Evolutionary conservation across 2,329 filamentous ascomycete genomes (phyloP).

Genomic region (Truncatella angustata): DNA sequence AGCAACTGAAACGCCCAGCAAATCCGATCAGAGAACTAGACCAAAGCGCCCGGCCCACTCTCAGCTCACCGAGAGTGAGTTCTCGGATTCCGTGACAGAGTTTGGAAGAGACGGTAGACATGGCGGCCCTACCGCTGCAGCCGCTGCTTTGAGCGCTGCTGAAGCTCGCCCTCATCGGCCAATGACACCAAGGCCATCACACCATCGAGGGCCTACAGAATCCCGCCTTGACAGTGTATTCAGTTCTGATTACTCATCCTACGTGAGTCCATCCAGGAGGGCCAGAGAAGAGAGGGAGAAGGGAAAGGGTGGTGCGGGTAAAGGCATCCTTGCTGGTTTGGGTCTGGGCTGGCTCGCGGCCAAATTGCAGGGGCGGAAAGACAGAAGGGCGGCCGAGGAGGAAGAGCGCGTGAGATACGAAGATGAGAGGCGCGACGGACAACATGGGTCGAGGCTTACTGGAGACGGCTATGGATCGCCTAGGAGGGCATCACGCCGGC

Average conservation of each 20-base stretch:
- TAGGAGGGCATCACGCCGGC: conserved; percentile 35
- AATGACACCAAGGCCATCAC: conserved; percentile 46
- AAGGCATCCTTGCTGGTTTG: conserved; percentile 58
- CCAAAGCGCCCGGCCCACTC: conserved; percentile 24
- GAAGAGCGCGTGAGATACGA: conserved; percentile 46
- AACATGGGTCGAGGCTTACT: conserved; percentile 63
- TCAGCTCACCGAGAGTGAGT: conserved; percentile 37
- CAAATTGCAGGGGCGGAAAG: conserved; percentile 58
- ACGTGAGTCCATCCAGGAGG: conserved; percentile 61
- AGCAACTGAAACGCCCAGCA: conserved; percentile 58
- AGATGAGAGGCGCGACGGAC: conserved; percentile 55
- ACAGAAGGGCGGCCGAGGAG: conserved; percentile 50
- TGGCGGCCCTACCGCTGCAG: conserved; percentile 39
- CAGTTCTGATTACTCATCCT: conserved; percentile 59
- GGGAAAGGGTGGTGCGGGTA: conserved; percentile 47
- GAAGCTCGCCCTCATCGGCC: conserved; percentile 39
- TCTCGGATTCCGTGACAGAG: conserved; percentile 49
- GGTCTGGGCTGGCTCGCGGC: conserved; percentile 69
- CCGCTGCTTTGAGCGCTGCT: conserved; percentile 46
- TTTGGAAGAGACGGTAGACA: conserved; percentile 26
- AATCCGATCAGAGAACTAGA: conserved; percentile 37
- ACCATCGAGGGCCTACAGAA: conserved; percentile 35
- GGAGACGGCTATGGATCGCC: conserved; percentile 63
- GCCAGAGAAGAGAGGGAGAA: conserved; percentile 39
- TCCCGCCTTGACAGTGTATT: conserved; percentile 45